Evolutionary conservation across 306 rosid genomes (phyloP), one percentile per base, ranked within the genome.

Genomic region (Cucurbita moschata): DNA sequence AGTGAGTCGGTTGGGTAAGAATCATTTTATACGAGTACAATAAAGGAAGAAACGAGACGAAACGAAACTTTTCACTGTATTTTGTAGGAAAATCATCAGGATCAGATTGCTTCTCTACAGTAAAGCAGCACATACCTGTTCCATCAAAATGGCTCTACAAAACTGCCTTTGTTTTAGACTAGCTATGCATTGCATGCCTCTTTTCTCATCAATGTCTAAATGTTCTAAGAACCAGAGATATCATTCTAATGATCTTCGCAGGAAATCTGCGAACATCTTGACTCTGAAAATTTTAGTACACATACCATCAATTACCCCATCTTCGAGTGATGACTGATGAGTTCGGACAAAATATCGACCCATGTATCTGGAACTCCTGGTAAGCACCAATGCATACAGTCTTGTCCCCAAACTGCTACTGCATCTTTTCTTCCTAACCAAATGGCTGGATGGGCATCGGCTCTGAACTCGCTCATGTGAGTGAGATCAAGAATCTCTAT

Each of bases 331-430:
- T 44, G 42, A 43, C 10, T 56, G 56, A 90, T 82, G 73, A 86
- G 80, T 67, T 83, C 80, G 0, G 94, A 82, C 74, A 93, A 83
- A 53, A 88, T 81, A 82, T 93, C 97, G 71, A 87, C 88, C 98
- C 97, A 83, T 18, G 94, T 88, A 81, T 93, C 96, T 1, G 96
- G 98, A 11, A 92, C 83, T 53, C 98, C 91, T 12, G 96, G 98
- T 57, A 92, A 81, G 88, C 94, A 93, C 94, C 96, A 90, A 77
- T 93, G 98, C 94, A 93, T 84, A 83, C 96, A 93, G 73, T 93
- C 97, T 82, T 93, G 90, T 76, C 94, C 98, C 94, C 90, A 93
- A 59, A 87, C 72, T 71, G 84, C 79, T 18, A 93, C 94, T 1
- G 90, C 98, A 81, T 90, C 97, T 71, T 85, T 85, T 91, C 80